Conservation (phyloP, 1,139 yeast species). For the Zygosaccharomyces pseudobailii region DNA sequence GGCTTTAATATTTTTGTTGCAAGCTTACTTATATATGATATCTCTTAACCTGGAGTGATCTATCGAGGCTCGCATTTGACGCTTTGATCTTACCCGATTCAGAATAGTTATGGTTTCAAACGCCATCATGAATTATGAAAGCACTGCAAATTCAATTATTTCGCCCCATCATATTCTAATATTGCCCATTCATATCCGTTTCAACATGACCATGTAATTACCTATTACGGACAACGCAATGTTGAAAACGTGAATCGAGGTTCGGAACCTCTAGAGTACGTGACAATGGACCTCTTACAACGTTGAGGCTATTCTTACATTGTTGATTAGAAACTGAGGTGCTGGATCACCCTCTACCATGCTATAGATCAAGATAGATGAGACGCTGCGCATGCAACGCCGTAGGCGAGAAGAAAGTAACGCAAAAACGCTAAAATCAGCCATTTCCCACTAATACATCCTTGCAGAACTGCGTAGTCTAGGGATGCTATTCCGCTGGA, state of each 20-base stretch:
- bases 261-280: background rate
- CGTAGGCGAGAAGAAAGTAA: no score
- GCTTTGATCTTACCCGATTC: slow-evolving; percentile 7
- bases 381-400: no score
- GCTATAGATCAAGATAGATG: no score
- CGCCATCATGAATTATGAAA: background rate
- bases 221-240: slow-evolving; percentile 1
- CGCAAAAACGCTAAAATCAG: background rate
- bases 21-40: background rate
- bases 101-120: slow-evolving; percentile 1
- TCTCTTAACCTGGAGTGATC: background rate
- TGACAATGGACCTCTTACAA: background rate
- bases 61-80: background rate
- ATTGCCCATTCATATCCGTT: background rate
- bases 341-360: no score
- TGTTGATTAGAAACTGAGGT: no score
- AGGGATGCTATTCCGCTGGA: no score
- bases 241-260: background rate
- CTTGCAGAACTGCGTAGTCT: background rate
- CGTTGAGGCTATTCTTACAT: background rate
- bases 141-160: background rate
- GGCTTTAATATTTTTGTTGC: slow-evolving; percentile 51
- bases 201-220: slow-evolving; percentile 1
- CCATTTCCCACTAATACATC: background rate
- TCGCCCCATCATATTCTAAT: background rate